These are phyloP conservation scores for Amoebophrya sp. DNA, from an alignment of 169 alveolate species.

Conservation along the genomic window DNA sequence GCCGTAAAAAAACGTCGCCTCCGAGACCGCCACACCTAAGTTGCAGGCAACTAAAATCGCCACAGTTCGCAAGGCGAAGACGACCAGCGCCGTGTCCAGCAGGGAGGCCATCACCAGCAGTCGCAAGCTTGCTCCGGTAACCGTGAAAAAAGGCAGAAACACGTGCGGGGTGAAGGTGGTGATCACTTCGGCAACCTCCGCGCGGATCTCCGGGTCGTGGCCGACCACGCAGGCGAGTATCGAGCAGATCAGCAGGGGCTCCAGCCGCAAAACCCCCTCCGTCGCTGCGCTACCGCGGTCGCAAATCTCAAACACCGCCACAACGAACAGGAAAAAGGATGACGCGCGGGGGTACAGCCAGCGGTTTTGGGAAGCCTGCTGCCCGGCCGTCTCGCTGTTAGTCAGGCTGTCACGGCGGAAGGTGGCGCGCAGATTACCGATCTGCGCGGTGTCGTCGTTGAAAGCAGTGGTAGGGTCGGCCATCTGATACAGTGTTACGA, in stretches of 20 bases:
- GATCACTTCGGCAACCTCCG: background rate
- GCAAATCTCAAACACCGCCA: background rate
- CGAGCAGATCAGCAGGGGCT: background rate
- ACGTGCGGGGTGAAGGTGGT: background rate
- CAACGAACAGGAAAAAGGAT: too few relatives aligned
- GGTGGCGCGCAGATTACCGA: too few relatives aligned
- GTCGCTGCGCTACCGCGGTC: background rate
- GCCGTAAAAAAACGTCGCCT: background rate
- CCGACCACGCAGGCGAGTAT: background rate
- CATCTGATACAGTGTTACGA: too few relatives aligned
- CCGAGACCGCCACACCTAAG: background rate
- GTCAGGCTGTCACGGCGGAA: too few relatives aligned
- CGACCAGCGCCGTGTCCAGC: background rate
- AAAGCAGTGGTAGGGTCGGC: too few relatives aligned
- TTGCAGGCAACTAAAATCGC: background rate
- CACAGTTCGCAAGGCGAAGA: background rate
- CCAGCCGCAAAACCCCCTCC: background rate
- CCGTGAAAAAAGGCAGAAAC: background rate
- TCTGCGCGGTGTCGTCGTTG: too few relatives aligned
- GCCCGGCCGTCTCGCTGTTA: too few relatives aligned
- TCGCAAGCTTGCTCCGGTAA: background rate
- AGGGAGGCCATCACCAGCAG: background rate
- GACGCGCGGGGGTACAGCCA: too few relatives aligned
- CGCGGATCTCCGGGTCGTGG: conserved; percentile 10
- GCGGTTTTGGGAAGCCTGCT: too few relatives aligned